phyloP scores from a whole-genome alignment of 371 early-diverging fungal genomes.

The Rhizopus delemar region DNA sequence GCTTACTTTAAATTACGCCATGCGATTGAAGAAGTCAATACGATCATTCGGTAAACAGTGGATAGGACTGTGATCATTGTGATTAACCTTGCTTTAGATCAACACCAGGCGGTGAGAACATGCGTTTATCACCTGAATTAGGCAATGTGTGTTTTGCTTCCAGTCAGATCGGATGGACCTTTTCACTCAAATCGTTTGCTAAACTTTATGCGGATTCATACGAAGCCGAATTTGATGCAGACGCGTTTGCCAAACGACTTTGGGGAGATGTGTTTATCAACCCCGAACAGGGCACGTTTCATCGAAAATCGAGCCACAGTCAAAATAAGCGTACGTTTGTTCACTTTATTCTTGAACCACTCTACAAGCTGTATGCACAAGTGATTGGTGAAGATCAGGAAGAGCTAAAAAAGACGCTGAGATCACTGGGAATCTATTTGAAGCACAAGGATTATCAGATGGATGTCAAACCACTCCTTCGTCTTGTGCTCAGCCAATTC shows the following conservation, averaged over 20 bases:
- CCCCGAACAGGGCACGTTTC: conserved; percentile 75
- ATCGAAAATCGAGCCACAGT: conserved; percentile 63
- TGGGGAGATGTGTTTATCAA: conserved; percentile 97
- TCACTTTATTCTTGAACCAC: conserved; percentile 95
- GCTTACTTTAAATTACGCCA: conserved; percentile 95
- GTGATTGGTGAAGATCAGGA: conserved; percentile 70
- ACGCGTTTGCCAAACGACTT: conserved; percentile 86
- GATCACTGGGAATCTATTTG: conserved; percentile 78
- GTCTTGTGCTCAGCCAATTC: conserved; percentile 81
- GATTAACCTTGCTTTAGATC: conserved; percentile 24
- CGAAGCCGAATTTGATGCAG: conserved; percentile 67
- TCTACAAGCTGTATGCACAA: conserved; percentile 93
- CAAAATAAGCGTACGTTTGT: conserved; percentile 83
- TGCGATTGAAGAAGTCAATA: conserved; percentile 94
- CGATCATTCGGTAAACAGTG: conserved; percentile 61
- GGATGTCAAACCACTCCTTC: conserved; percentile 82
- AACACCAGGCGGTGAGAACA: conserved; percentile 52
- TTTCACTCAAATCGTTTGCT: conserved; percentile 92
- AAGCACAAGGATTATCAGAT: conserved; percentile 75
- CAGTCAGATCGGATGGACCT: conserved; percentile 90
- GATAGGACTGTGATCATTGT: too few species aligned
- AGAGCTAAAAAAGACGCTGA: conserved; percentile 69
- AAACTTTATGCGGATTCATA: conserved; percentile 80
- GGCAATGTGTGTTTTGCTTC: conserved; percentile 97
- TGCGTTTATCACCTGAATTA: conserved; percentile 87